phyloP scores from a whole-genome alignment of 2,329 filamentous ascomycete species.

The Bipolaris zeicola region DNA sequence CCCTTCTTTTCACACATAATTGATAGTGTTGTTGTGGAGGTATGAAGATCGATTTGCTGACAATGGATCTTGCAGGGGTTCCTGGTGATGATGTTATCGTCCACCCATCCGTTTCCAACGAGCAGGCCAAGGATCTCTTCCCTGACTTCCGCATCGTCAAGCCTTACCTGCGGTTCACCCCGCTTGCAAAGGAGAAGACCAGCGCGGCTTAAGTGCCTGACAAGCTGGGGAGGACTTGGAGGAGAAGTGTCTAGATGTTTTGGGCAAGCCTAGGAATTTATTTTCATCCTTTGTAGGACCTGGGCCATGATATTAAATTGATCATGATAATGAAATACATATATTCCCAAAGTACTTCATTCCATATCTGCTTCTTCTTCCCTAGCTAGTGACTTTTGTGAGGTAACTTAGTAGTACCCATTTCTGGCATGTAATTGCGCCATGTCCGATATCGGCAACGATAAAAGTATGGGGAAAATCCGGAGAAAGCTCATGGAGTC shows the following conservation, averaged over 20 bases:
- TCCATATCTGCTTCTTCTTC: too few relatives aligned
- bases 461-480: too few relatives aligned
- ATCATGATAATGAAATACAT: too few relatives aligned
- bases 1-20: not conserved
- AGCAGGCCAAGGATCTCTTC: slow-evolving; percentile 64
- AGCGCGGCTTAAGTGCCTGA: slow-evolving; percentile 46
- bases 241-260: not conserved
- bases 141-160: slow-evolving; percentile 66
- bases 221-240: not conserved
- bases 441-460: too few relatives aligned
- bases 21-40: not conserved
- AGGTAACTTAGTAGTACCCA: too few relatives aligned
- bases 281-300: too few relatives aligned
- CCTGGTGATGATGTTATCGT: slow-evolving; percentile 66
- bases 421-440: too few relatives aligned
- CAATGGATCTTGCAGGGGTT: slow-evolving; percentile 45
- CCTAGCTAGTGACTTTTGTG: too few relatives aligned
- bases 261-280: too few relatives aligned
- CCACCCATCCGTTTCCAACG: slow-evolving; percentile 63
- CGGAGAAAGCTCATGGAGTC: too few relatives aligned
- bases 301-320: too few relatives aligned
- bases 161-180: slow-evolving; percentile 66
- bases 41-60: not conserved
- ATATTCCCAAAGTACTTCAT: too few relatives aligned
- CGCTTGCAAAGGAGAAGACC: slow-evolving; percentile 64